Evolutionary conservation across 805 yeast genomes (phyloP), one percentile per base, ranked within the genome.

Genomic region (Schizosaccharomyces lindneri): DNA sequence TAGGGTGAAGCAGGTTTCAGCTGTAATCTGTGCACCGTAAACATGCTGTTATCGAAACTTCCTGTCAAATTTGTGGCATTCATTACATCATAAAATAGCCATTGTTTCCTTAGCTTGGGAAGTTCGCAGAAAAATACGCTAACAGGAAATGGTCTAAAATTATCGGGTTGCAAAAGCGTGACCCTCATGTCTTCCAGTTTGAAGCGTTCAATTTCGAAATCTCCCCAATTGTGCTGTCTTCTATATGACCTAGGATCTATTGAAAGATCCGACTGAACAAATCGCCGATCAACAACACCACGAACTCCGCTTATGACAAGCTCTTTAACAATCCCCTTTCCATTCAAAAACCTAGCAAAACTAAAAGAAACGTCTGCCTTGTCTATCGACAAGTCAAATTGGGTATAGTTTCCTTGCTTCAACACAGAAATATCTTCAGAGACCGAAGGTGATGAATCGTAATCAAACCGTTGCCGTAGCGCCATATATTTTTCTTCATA

Each of bases 221-320:
- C 98, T 6, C 97, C 97, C 0, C 89, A 88, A 62, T 75, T 77
- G 63, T 83, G 79, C 55, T 81, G 70, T 68, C 87, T 84, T 67
- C 80, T 80, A 71, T 87, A 87, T 67, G 84, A 81, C 32, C 87
- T 78, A 1, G 97, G 89, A 66, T 84, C 89, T 68, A 86, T 95
- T 4, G 55, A 24, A 3, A 84, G 82, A 62, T 80, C 80, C 95
- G 95, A 88, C 62, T 72, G 73, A 21, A 93, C 93, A 70, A 85
- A 90, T 0, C 94, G 81, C 65, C 99, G 77, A 70, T 93, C 99
- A 15, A 90, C 84, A 0, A 89, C 85, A 1, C 99, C 99, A 63
- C 98, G 76, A 61, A 93, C 72, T 0, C 98, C 97, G 66, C 80
- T 81, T 55, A 90, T 75, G 60, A 85, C 85, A 63, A 87, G 79